Evolutionary conservation across 2,329 filamentous ascomycete species (phyloP).

Genomic region (Karstenula rhodostoma): DNA sequence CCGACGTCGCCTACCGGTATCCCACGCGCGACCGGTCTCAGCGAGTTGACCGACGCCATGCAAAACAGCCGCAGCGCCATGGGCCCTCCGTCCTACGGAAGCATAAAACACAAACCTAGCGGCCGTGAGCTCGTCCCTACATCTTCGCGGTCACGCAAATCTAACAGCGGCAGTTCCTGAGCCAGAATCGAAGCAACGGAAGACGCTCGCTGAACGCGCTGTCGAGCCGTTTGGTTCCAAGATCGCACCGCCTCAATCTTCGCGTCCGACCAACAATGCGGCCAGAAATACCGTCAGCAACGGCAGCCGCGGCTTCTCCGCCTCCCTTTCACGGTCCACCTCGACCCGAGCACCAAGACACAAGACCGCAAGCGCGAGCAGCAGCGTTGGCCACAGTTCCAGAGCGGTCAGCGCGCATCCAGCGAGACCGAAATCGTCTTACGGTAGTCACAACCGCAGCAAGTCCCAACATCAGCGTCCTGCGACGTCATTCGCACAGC

Average conservation of each 20-base stretch:
- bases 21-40: slow-evolving; percentile 45
- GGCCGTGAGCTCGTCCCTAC: slow-evolving; percentile 50
- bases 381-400: slow-evolving; percentile 4
- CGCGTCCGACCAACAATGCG: slow-evolving; percentile 50
- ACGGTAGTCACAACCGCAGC: slow-evolving; percentile 55
- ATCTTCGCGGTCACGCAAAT: slow-evolving; percentile 18
- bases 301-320: slow-evolving; percentile 46
- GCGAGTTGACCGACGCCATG: slow-evolving; percentile 60
- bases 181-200: slow-evolving; percentile 59
- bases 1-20: slow-evolving; percentile 20
- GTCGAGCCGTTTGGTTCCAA: slow-evolving; percentile 56
- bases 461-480: slow-evolving; percentile 55
- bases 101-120: slow-evolving; percentile 61
- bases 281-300: slow-evolving; percentile 58
- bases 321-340: slow-evolving; percentile 52
- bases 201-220: slow-evolving; percentile 59
- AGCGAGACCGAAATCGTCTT: slow-evolving; percentile 59
- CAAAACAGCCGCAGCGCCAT: slow-evolving; percentile 63
- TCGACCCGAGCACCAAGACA: slow-evolving; percentile 54
- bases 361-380: slow-evolving; percentile 46
- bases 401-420: slow-evolving; percentile 15
- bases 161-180: slow-evolving; percentile 52
- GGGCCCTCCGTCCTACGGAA: slow-evolving; percentile 55
- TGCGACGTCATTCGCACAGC: slow-evolving; percentile 51
- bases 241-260: slow-evolving; percentile 52